Evolutionary conservation across 2,329 filamentous ascomycete genomes (phyloP), one percentile per base, ranked within the genome.

Genomic region (Pseudogymnoascus sp.): DNA sequence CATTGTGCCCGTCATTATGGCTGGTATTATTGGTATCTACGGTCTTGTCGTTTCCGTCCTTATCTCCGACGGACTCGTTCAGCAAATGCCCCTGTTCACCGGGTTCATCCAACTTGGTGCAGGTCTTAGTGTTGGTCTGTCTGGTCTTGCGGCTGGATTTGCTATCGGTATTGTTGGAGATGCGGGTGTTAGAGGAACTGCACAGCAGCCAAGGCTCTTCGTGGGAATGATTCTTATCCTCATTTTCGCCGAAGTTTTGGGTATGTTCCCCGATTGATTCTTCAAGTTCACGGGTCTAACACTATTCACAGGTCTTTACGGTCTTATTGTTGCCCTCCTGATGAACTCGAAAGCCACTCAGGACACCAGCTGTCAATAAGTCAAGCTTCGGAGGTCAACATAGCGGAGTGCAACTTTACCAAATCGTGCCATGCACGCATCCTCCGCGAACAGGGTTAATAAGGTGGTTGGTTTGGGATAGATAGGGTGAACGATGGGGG

Each of bases 21-120:
- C 94, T 83, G 94, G 94, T 97, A 99, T 99, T 79, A 97, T 99
- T 79, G 94, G 91, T 89, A 97, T 99, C 78, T 99, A 94, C 81
- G 90, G 90, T 72, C 84, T 94, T 68, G 90, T 94, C 78, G 89
- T 93, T 64, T 92, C 90, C 15, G 90, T 94, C 75, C 79, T 94
- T 72, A 91, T 94, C 74, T 92, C 90, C 73, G 89, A 91, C 75
- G 86, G 85, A 71, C 80, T 94, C 67, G 82, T 81, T 70, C 89
- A 93, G 77, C 74, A 84, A 67, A 78, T 88, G 65, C 81, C 89
- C 64, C 82, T 94, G 64, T 93, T 88, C 78, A 91, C 89, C 62
- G 87, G 88, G 64, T 92, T 93, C 79, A 90, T 93, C 71, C 90
- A 93, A 76, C 84, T 93, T 64, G 89, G 89, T 77, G 89, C 89